A percentile compares a stretch with the other conserved stretches of the same genome.
phyloP scores from a whole-genome alignment of 257 asterid species.

The Craterostigma plantagineum region DNA sequence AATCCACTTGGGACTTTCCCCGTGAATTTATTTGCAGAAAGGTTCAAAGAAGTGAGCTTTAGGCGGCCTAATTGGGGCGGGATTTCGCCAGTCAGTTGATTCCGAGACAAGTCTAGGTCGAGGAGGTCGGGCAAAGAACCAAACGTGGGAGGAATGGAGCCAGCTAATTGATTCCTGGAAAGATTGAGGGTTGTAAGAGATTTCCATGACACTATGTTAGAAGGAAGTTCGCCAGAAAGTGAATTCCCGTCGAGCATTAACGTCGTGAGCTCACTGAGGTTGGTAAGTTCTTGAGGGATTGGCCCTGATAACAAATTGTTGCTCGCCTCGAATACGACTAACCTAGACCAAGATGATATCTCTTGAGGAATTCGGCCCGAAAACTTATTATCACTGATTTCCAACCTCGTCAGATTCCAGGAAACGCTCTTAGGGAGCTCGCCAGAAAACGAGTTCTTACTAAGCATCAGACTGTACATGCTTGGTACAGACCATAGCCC shows the following conservation, averaged over 20 bases:
- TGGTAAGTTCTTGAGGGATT: constrained; percentile 48
- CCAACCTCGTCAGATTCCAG: constrained; percentile 18
- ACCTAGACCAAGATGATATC: constrained; percentile 35
- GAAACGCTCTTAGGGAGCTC: constrained; percentile 33
- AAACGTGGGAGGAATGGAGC: constrained; percentile 49
- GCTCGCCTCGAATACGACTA: constrained; percentile 33
- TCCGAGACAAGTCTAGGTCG: constrained; percentile 51
- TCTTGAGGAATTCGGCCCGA: constrained; percentile 49
- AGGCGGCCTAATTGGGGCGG: constrained; percentile 34
- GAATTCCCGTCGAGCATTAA: constrained; percentile 44
- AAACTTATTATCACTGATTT: constrained; percentile 40
- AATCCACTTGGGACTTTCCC: constrained; percentile 46
- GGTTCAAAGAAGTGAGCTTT: constrained; percentile 23
- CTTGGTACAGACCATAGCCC: constrained; percentile 41
- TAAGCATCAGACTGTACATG: constrained; percentile 16
- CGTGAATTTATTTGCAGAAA: constrained; percentile 50
- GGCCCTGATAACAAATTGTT: constrained; percentile 37
- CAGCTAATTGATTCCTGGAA: constrained; percentile 44
- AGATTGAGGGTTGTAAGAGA: constrained; percentile 26
- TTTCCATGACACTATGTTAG: constrained; percentile 47
- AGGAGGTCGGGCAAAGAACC: constrained; percentile 31
- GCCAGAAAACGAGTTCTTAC: constrained; percentile 46
- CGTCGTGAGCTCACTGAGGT: constrained; percentile 19
- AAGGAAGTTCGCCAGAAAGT: constrained; percentile 45
- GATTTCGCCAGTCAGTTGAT: constrained; percentile 45